Evolutionary conservation across 257 asterid genomes (phyloP), one percentile per base, ranked within the genome.

Genomic region (Striga asiatica): DNA sequence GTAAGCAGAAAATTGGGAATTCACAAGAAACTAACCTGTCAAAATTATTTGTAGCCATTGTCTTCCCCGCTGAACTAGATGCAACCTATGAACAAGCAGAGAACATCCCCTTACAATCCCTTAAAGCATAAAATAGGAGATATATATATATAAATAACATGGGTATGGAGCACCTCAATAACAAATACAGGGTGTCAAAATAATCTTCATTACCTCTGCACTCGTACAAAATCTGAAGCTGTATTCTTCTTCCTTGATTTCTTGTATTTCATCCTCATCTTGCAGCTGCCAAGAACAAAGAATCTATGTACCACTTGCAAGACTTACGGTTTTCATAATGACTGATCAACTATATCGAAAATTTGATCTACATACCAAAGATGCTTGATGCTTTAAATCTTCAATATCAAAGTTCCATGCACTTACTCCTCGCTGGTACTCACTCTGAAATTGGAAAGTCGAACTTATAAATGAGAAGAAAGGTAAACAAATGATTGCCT

Each of bases 371-470:
- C 84, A 53, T 82, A 92, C 99, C 88, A 81, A 72, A 65, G 97
- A 79, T 60, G 99, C 99, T 77, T 82, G 99, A 62, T 61, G 64
- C 77, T 92, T 92, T 77, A 92, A 78, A 70, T 92, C 99, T 78
- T 84, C 97, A 60, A 92, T 50, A 71, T 92, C 97, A 66, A 92
- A 92, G 74, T 92, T 92, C 99, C 99, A 92, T 32, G 93, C 97
- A 58, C 99, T 92, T 58, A 92, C 99, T 65, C 99, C 99, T 62
- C 99, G 87, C 75, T 92, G 92, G 66, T 92, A 92, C 78, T 84
- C 94, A 69, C 95, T 88, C 99, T 92, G 83, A 56, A 60, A 71
- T 54, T 52, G 59, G 64, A 34, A 56, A 62, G 60, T 17, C 64
- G 53, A 69, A 41, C 51, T 53, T 10, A 41, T 25, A 56, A 57